Base-by-base conservation (phyloP, 2,329 filamentous ascomycete species). In the Fusarium robinianum region DNA sequence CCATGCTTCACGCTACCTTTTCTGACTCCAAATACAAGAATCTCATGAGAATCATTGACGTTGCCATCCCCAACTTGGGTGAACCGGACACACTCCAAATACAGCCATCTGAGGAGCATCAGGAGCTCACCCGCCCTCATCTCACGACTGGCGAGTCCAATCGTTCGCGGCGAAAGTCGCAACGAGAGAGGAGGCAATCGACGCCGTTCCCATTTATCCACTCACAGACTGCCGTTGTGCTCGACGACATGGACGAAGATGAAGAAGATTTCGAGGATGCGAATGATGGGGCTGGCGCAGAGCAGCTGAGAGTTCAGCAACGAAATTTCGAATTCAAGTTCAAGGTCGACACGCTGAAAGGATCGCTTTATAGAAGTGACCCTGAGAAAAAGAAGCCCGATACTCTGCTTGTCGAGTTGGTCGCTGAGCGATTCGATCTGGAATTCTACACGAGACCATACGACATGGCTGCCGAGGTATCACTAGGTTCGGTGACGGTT, bases 11-110 rank as follows among this genome's bases (percentile, higher is more conserved):
- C 66, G 94, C 88, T 8, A 88, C 88, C 1, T 85, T 95, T 24
- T 97, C 94, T 0, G 95, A 99, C 61, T 84, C 84, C 24, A 99
- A 99, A 66, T 99, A 99, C 74, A 99, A 97, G 72, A 91, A 83
- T 31, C 68, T 99, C 47, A 99, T 99, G 94, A 91, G 84, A 60
- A 77, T 99, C 29, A 92, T 99, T 50, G 92, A 99, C 48, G 90
- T 96, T 43, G 91, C 94, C 0, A 88, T 99, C 46, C 95, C 94
- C 2, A 91, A 87, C 49, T 85, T 97, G 17, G 73, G 76, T 11
- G 73, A 76, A 2, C 67, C 72, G 12, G 45, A 41, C 2, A 41
- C 48, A 9, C 29, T 38, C 8, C 62, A 71, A 14, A 23, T 24
- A 7, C 11, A 42, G 1, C 31, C 46, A 15, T 62, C 67, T 5